phyloP scores from a whole-genome alignment of 2,329 filamentous ascomycete genomes.

The Cordyceps fumosorosea region DNA sequence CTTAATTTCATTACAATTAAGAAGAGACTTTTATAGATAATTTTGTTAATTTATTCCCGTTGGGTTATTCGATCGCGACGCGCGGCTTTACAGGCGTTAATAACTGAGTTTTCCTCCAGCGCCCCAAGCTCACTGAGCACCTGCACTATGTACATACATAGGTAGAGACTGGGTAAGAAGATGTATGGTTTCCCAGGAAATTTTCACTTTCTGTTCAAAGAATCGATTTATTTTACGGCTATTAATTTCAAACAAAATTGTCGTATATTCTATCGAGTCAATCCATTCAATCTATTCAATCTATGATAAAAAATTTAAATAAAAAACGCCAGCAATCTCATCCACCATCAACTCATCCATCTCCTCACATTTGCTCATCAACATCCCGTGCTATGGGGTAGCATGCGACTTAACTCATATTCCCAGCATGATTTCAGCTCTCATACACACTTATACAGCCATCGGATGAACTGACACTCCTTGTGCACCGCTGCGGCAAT shows the following conservation, averaged over 20 bases:
- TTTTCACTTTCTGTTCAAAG: background rate
- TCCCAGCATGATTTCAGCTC: background rate
- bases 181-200: background rate
- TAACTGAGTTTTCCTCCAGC: background rate
- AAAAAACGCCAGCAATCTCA: background rate
- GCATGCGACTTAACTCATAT: background rate
- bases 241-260: background rate
- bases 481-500: background rate
- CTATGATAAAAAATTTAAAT: too few species aligned
- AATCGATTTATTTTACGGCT: background rate
- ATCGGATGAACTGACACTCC: background rate
- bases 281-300: too few species aligned
- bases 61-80: too few species aligned
- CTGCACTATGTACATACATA: background rate
- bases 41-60: background rate
- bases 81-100: background rate
- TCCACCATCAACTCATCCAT: background rate
- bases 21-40: too few species aligned
- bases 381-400: background rate
- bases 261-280: background rate
- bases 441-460: background rate
- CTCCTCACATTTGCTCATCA: background rate
- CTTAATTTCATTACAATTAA: too few species aligned
- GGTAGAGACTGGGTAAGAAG: too few species aligned
- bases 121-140: background rate